A percentile compares a stretch with the other conserved stretches of the same genome.
These are phyloP conservation scores for Salix koriyanagi DNA, from an alignment of 345 rosid species.

Conservation along the genomic window DNA sequence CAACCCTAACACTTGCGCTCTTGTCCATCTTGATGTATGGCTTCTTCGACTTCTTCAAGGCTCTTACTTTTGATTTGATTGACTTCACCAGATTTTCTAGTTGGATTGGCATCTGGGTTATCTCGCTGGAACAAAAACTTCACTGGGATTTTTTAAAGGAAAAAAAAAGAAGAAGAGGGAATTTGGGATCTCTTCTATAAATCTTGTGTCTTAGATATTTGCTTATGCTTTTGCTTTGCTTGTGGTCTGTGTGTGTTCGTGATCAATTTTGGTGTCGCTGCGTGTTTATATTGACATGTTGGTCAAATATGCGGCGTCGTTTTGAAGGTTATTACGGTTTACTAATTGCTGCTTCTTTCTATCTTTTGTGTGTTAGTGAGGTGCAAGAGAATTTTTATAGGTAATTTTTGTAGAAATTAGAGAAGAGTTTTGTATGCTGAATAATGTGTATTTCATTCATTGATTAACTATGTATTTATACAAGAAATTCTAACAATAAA, in stretches of 20 bases:
- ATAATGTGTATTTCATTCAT: too few relatives aligned
- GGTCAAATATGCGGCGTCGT: background rate
- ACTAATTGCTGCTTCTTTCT: background rate
- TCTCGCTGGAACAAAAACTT: background rate
- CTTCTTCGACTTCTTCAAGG: constrained; percentile 52
- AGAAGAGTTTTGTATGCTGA: too few relatives aligned
- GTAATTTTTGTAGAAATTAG: too few relatives aligned
- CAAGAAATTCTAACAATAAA: too few relatives aligned
- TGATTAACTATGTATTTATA: too few relatives aligned
- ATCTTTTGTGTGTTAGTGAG: background rate
- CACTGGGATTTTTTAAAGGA: background rate
- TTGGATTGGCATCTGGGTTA: constrained; percentile 54
- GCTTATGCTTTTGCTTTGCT: background rate
- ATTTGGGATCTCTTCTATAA: background rate
- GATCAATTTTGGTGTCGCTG: background rate
- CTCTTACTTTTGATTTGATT: constrained; percentile 78
- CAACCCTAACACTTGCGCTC: constrained; percentile 87
- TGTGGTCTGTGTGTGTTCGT: background rate
- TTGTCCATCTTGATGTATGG: constrained; percentile 86
- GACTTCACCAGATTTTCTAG: constrained; percentile 72
- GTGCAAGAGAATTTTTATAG: too few relatives aligned
- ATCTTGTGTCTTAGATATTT: background rate
- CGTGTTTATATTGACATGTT: background rate
- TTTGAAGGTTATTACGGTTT: constrained; percentile 5
- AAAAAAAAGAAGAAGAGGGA: too few relatives aligned